Evolutionary conservation across 2,329 filamentous ascomycete genomes (phyloP).

Genomic region (Diaporthe citriasiana): DNA sequence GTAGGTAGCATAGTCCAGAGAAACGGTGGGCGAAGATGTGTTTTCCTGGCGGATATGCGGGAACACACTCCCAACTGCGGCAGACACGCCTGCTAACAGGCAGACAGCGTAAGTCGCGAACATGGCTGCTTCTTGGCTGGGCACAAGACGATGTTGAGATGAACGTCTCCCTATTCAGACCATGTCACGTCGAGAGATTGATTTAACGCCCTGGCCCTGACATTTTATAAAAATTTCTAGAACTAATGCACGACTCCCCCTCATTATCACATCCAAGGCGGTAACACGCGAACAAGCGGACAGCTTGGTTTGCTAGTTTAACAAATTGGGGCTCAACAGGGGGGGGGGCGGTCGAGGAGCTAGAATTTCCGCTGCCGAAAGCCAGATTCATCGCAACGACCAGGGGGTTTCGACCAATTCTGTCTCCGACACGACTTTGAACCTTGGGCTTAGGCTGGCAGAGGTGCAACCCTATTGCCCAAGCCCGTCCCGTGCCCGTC

Average conservation of each 20-base stretch:
- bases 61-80: not conserved
- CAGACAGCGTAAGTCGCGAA: conserved; percentile 6
- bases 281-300: conserved; percentile 1
- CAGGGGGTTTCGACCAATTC: conserved; percentile 6
- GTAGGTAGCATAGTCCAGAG: conserved; percentile 78
- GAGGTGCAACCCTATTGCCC: conserved; percentile 21
- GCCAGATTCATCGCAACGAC: not conserved
- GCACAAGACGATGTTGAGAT: not conserved
- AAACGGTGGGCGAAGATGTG: conserved; percentile 57
- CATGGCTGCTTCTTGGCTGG: conserved; percentile 6
- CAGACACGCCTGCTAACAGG: not conserved
- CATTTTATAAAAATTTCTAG: not conserved
- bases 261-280: conserved; percentile 12
- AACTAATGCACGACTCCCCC: conserved; percentile 24
- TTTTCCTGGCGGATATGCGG: conserved; percentile 4
- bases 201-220: not conserved
- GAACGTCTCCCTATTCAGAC: not conserved
- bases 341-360: not conserved
- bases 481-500: conserved; percentile 15
- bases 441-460: not conserved
- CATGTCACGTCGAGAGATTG: not conserved
- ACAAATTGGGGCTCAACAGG: not conserved
- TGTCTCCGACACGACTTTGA: conserved; percentile 21
- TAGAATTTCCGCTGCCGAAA: not conserved
- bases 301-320: not conserved